Base-by-base conservation (phyloP, 495 filamentous ascomycete species). In the Annulohypoxylon bovei region DNA sequence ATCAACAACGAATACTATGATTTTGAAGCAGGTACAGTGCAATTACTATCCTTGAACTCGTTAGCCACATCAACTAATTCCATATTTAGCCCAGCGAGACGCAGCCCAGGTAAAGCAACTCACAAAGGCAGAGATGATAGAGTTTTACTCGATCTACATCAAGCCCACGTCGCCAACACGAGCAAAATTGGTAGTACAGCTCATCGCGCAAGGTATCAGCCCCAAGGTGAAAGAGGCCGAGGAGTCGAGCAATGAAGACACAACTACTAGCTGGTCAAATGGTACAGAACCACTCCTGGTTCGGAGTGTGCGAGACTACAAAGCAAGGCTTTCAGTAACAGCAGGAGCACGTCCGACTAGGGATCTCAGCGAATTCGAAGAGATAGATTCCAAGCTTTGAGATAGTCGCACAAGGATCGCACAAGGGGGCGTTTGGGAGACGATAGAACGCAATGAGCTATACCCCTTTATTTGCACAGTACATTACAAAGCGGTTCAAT, bases 1-100 rank as follows among this genome's bases (percentile, higher is more conserved):
- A 92, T 98, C 75, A 87, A 88, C 12, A 92, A 86, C 52, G 95
- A 98, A 75, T 92, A 89, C 69, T 95, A 92, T 76, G 92, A 97
- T 76, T 99, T 99, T 77, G 83, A 92, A 71, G 86, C 89, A 72
- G 87, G 94, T 92, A 80, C 80, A 88, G 82, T n/a, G 9, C 23
- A 40, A 25, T 59, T 25, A 18, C 27, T n/a, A 25, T 56, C 22
- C 28, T 54, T 30, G 42, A 18, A 57, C 33, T 22, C 14, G 3
- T 53, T 12, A 14, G 2, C 16, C n/a, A 40, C 25, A 14, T 16
- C 12, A 35, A 52, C 70, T 72, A 68, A 72, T 47, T 40, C 7
- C 7, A 16, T 35, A 9, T 33, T 28, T 55, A 93, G 91, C 86
- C 32, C 90, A 96, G 58, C 83, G 84, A 8, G 94, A 98, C 67